Evolutionary conservation across 495 filamentous ascomycete species (phyloP).

Genomic region (Rhizodiscina lignyota): DNA sequence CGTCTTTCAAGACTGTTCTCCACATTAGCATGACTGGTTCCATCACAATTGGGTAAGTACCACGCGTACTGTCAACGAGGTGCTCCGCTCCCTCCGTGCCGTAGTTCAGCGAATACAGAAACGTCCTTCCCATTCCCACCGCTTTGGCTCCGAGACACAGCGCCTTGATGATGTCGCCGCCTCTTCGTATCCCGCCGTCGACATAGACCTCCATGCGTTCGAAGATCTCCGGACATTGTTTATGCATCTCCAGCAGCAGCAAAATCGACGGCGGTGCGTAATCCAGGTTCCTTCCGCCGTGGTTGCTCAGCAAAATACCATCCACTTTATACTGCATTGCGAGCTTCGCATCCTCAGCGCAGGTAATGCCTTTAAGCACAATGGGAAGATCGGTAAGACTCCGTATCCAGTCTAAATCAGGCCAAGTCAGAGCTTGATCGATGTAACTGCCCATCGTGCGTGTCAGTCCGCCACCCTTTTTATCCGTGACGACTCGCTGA

Average conservation of each 20-base stretch:
- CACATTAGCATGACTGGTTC: background rate
- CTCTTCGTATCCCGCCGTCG: constrained; percentile 48
- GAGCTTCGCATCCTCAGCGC: constrained; percentile 37
- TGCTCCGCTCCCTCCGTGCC: constrained; percentile 25
- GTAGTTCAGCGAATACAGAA: constrained; percentile 36
- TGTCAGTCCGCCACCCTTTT: constrained; percentile 50
- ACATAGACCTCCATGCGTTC: constrained; percentile 44
- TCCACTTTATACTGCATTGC: constrained; percentile 39
- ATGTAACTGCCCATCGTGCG: constrained; percentile 58
- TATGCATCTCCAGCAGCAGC: constrained; percentile 46
- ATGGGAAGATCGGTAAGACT: constrained; percentile 29
- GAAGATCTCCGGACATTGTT: constrained; percentile 42
- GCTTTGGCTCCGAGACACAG: constrained; percentile 47
- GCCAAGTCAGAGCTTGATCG: constrained; percentile 26
- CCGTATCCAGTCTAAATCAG: constrained; percentile 32
- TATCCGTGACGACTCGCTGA: background rate
- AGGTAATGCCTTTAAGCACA: constrained; percentile 50
- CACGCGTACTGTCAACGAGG: constrained; percentile 31
- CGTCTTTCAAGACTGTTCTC: background rate
- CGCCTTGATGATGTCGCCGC: constrained; percentile 54
- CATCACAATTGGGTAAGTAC: background rate
- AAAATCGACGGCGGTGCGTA: constrained; percentile 39
- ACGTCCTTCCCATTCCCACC: constrained; percentile 47
- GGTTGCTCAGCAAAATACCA: constrained; percentile 48
- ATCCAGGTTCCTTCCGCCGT: constrained; percentile 54